phyloP scores from a whole-genome alignment of 2,329 filamentous ascomycete species.

The Arthrobotrys pseudoclavata region DNA sequence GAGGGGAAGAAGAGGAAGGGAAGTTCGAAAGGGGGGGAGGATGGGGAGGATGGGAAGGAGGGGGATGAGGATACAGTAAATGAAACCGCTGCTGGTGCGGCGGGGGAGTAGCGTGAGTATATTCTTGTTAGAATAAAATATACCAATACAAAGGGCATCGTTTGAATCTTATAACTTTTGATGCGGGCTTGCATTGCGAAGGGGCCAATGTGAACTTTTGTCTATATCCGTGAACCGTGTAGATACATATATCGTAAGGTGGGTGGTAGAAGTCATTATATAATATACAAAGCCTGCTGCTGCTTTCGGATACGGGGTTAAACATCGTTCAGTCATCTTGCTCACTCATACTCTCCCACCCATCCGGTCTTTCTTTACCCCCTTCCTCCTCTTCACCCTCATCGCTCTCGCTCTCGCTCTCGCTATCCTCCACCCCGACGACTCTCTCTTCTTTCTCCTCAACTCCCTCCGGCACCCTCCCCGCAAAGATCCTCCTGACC shows the following conservation, averaged over 20 bases:
- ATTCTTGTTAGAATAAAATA: background rate
- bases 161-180: too few relatives aligned
- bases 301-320: background rate
- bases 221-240: conserved; percentile 36
- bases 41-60: conserved; percentile 44
- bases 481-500: conserved; percentile 86
- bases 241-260: conserved; percentile 6
- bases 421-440: conserved; percentile 76
- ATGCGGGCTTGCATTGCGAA: too few relatives aligned
- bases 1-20: conserved; percentile 37
- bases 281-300: conserved; percentile 37
- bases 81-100: background rate
- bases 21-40: background rate
- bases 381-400: conserved; percentile 61
- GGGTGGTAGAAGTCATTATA: conserved; percentile 9
- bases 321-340: conserved; percentile 64
- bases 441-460: conserved; percentile 80
- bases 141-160: too few relatives aligned
- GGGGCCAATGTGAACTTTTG: conserved; percentile 36
- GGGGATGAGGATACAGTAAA: background rate
- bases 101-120: conserved; percentile 29
- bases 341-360: conserved; percentile 72
- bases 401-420: conserved; percentile 70
- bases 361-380: conserved; percentile 65
- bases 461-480: conserved; percentile 74